phyloP scores from a whole-genome alignment of 2,329 filamentous ascomycete species.

The Coniochaeta sp. region DNA sequence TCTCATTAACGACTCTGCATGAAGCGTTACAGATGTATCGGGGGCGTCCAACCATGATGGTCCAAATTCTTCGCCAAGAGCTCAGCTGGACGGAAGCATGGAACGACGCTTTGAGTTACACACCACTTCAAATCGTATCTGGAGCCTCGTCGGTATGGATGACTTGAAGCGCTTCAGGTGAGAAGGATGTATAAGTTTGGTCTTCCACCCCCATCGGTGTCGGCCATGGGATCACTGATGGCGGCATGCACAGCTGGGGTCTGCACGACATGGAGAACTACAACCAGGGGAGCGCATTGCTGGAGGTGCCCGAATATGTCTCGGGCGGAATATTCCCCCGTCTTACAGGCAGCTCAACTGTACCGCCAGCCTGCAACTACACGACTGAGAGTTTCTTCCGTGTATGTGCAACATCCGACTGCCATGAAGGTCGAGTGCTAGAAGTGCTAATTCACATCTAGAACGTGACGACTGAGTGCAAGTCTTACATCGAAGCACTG shows the following conservation, averaged over 20 bases:
- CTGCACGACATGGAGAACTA: not conserved
- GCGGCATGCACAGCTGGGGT: not conserved
- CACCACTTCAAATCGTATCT: not conserved
- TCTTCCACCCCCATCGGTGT: not conserved
- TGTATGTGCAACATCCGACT: not conserved
- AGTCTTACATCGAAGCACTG: not conserved
- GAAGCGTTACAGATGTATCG: not conserved
- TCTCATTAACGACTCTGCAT: not conserved
- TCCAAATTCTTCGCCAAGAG: not conserved
- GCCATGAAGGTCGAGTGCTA: not conserved
- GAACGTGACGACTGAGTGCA: not conserved
- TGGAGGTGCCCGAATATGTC: not conserved
- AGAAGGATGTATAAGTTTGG: not conserved
- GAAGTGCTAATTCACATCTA: not conserved
- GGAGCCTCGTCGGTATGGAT: not conserved
- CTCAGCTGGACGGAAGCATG: not conserved
- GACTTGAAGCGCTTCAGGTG: not conserved
- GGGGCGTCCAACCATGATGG: not conserved
- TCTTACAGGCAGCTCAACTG: not conserved
- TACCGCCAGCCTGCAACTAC: not conserved
- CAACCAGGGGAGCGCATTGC: not conserved
- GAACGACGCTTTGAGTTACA: not conserved
- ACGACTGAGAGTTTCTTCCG: not conserved
- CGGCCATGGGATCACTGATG: too few species aligned
- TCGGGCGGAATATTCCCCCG: not conserved